Percentiles rank a stretch among this genome's conserved stretches.
Evolutionary conservation across 495 filamentous ascomycete species (phyloP).

Genomic region (Daldinia childiae): DNA sequence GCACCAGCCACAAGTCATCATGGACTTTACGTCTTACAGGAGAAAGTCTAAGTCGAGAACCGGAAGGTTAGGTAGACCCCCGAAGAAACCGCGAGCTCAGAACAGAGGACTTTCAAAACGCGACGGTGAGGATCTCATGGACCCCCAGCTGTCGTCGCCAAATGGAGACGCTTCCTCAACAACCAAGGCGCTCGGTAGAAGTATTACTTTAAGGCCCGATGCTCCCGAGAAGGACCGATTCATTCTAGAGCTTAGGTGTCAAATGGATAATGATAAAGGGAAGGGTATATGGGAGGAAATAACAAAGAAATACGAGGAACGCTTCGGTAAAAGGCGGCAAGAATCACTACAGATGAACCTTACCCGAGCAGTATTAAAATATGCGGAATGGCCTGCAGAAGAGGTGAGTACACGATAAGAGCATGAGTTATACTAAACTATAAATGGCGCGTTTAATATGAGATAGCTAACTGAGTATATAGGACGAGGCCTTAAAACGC

Average conservation of each 20-base stretch:
- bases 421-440: neutral
- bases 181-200: constrained; percentile 24
- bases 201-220: constrained; percentile 50
- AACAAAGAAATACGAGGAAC: constrained; percentile 55
- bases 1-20: constrained; percentile 29
- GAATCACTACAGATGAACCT: constrained; percentile 61
- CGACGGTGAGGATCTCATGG: constrained; percentile 33
- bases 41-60: constrained; percentile 37
- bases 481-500: constrained; percentile 42
- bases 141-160: constrained; percentile 35
- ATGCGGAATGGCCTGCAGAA: constrained; percentile 53
- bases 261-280: constrained; percentile 56
- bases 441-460: neutral
- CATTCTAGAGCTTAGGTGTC: constrained; percentile 55
- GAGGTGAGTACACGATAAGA: constrained; percentile 50
- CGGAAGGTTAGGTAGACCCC: constrained; percentile 35
- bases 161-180: constrained; percentile 37
- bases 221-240: constrained; percentile 59
- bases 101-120: constrained; percentile 40
- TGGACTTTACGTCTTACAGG: constrained; percentile 37
- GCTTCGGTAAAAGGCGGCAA: constrained; percentile 51
- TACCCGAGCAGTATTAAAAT: constrained; percentile 56
- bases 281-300: constrained; percentile 64
- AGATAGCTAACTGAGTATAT: constrained; percentile 25
- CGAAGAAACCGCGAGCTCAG: constrained; percentile 44